A percentile compares a stretch with the other conserved stretches of the same genome.
phyloP scores from a whole-genome alignment of 305 asterid species.

The Solanum hybrid region DNA sequence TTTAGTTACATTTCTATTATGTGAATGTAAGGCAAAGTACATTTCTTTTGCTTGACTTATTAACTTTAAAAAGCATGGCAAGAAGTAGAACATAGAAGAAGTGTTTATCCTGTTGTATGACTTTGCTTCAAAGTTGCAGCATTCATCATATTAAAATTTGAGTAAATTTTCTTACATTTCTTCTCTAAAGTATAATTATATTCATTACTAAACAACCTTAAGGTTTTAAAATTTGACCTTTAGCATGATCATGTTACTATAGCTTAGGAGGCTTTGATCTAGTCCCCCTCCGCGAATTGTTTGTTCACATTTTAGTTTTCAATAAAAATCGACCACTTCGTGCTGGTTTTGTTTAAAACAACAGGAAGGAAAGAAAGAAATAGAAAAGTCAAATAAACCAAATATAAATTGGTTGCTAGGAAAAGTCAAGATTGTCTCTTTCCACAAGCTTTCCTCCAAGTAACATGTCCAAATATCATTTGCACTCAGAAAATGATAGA shows the following conservation, averaged over 20 bases:
- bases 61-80: too few species aligned
- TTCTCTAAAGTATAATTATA: not conserved
- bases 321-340: not conserved
- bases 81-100: not conserved
- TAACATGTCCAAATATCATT: not conserved
- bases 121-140: not conserved
- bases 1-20: not conserved
- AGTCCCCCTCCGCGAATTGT: not conserved
- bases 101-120: not conserved
- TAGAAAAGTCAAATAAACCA: not conserved
- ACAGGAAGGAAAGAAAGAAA: not conserved
- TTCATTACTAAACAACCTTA: not conserved
- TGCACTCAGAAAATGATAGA: not conserved
- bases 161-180: not conserved
- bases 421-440: not conserved
- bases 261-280: not conserved
- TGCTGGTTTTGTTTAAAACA: not conserved
- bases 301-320: not conserved
- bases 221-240: not conserved
- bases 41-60: too few species aligned
- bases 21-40: not conserved
- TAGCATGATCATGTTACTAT: not conserved
- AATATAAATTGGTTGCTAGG: not conserved
- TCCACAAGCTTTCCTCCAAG: not conserved
- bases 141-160: not conserved